Evolutionary conservation across 106 monocot species (phyloP), one percentile per base, ranked within the genome.

Genomic region (Triglochin maritima): DNA sequence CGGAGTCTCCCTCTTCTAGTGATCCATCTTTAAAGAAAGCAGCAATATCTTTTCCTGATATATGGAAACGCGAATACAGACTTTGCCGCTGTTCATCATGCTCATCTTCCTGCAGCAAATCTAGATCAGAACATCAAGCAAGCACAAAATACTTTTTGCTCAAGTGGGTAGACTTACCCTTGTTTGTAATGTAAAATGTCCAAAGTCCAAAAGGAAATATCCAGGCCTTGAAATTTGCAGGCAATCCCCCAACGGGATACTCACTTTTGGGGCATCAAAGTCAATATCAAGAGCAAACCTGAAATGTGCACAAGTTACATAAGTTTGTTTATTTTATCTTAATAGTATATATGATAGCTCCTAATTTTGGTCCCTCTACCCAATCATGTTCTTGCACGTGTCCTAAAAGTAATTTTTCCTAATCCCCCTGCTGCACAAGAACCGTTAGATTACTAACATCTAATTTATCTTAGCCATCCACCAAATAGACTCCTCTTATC

Each of bases 201-300:
- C 96, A 79, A 96, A 88, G 77, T 96, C 96, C 66, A 96, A 68
- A 66, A 96, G 71, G 78, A 96, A 96, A 44, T 88, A 72, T 58
- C 83, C 71, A 62, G 66, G 46, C 62, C 53, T 73, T 9, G 44
- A 70, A 29, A 60, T 54, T 73, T 69, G 72, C 49, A 61, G 44
- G 77, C 59, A 49, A 17, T 64, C 16, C 7, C 54, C 82, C 65
- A 96, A 72, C 41, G 96, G 96, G 69, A 96, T 62, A 73, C 79
- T 85, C 46, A 91, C 83, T 83, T 90, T 96, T 65, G 96, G 96
- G 62, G 90, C 96, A 86, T 96, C 96, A 71, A 96, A 79, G 77
- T 96, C 96, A 72, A 96, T 84, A 73, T 96, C 96, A 78, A 96
- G 88, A 45, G 83, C 73, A 86, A 96, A 96, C 67, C 96, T 96